Evolutionary conservation across 2,329 filamentous ascomycete genomes (phyloP), one percentile per base, ranked within the genome.

Genomic region (Hymenoscyphus fraxineus): DNA sequence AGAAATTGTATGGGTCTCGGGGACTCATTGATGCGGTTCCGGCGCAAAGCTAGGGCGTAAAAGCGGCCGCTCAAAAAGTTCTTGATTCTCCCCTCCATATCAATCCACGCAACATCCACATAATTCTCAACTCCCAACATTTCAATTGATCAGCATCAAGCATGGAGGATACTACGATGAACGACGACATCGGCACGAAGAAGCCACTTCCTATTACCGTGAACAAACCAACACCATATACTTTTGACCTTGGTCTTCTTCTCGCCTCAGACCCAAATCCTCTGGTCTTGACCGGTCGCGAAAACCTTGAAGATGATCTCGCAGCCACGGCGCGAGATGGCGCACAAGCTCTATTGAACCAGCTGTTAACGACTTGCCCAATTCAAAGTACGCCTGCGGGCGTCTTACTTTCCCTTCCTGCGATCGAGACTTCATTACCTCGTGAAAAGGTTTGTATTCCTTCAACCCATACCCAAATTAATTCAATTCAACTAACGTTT

Each of bases 261-360:
- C 85, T 96, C 75, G 90, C 88, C 77, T 88, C 88, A 75, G 95
- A 98, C 79, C 86, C 93, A 47, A 98, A 97, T 79, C 92, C 94
- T 2, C 81, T 95, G 60, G 80, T 83, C 59, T 78, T 87, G 67
- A 79, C 84, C 60, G 78, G 78, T 66, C 64, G 72, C 61, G 68
- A 77, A 38, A 74, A 81, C 44, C 78, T 88, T 68, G 92, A 97
- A 77, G 80, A 82, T 35, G 84, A 85, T 64, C 88, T 98, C 66
- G 83, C 88, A 67, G 80, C 85, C 51, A 86, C 88, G 27, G 93
- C 95, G 63, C 91, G 93, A 73, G 92, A 97, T 78, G 93, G 92
- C 78, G 92, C 93, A 13, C 95, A 99, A 80, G 88, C 87, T 38
- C 87, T 99, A 65, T 87, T 99, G 77, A 97, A 97, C 83, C 93